phyloP scores from a whole-genome alignment of 805 yeast genomes.

The Starmera pachycereana region DNA sequence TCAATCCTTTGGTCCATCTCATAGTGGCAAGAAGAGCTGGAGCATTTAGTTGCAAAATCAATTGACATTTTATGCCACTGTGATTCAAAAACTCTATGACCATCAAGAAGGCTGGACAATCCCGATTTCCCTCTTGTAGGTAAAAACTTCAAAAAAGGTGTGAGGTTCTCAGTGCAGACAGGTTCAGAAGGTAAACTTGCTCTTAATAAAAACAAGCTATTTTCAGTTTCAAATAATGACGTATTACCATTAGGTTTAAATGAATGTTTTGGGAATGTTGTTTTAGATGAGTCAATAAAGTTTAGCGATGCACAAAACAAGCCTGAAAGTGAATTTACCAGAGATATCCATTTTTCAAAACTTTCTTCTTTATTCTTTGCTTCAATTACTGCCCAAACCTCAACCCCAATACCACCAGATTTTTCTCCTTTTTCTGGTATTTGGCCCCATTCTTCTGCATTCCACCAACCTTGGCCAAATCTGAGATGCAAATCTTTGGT shows the following conservation, averaged over 20 bases:
- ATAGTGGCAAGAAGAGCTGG: slow-evolving; percentile 32
- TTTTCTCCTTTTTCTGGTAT: slow-evolving; percentile 60
- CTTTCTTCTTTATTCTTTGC: slow-evolving; percentile 48
- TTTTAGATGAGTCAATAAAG: slow-evolving; percentile 69
- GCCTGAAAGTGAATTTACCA: slow-evolving; percentile 76
- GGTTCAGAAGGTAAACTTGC: slow-evolving; percentile 94
- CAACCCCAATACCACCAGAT: slow-evolving; percentile 94
- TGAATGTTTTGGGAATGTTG: slow-evolving; percentile 53
- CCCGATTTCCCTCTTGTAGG: slow-evolving; percentile 94
- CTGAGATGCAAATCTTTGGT: slow-evolving; percentile 74
- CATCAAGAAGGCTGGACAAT: slow-evolving; percentile 72
- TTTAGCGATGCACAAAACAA: slow-evolving; percentile 92
- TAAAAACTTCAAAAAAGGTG: slow-evolving; percentile 81
- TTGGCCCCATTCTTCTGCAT: slow-evolving; percentile 76
- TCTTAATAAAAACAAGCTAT: slow-evolving; percentile 47
- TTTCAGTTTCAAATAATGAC: slow-evolving; percentile 20
- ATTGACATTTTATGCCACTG: slow-evolving; percentile 92
- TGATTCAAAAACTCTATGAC: slow-evolving; percentile 83
- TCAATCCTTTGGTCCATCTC: slow-evolving; percentile 58
- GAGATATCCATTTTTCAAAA: slow-evolving; percentile 52
- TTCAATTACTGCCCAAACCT: slow-evolving; percentile 79
- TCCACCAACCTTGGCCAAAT: slow-evolving; percentile 95
- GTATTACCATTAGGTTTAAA: slow-evolving; percentile 16
- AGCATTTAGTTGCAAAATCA: slow-evolving; percentile 57
- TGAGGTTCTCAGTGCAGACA: slow-evolving; percentile 90